A percentile compares a stretch with the other conserved stretches of the same genome.
These are phyloP conservation scores for Nakaseomyces delphensis DNA, from an alignment of 1,139 yeast species.

Conservation along the genomic window DNA sequence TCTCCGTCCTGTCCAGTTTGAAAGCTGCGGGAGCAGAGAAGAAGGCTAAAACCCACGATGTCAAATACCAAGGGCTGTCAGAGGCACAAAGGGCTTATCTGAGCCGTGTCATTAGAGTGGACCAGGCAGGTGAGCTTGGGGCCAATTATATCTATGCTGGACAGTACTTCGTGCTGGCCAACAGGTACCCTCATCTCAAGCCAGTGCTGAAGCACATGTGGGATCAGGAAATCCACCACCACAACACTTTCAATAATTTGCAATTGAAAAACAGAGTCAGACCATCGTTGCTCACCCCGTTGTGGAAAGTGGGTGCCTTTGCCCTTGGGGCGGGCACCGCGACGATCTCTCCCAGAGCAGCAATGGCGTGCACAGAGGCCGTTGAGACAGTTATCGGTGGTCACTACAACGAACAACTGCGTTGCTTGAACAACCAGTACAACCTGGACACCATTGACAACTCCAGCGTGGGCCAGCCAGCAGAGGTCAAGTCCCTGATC, in stretches of 20 bases:
- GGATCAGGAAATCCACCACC: slow-evolving; percentile 94
- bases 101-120: slow-evolving; percentile 76
- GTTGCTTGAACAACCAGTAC: slow-evolving; percentile 61
- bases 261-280: slow-evolving; percentile 76
- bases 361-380: slow-evolving; percentile 99
- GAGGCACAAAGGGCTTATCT: slow-evolving; percentile 62
- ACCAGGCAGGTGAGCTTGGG: slow-evolving; percentile 98
- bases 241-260: slow-evolving; percentile 67
- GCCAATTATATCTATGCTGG: slow-evolving; percentile 92
- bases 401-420: slow-evolving; percentile 83
- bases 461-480: slow-evolving; percentile 34
- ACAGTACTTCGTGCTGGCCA: slow-evolving; percentile 69
- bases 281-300: slow-evolving; percentile 82
- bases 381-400: slow-evolving; percentile 97
- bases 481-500: slow-evolving; percentile 54
- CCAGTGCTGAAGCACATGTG: slow-evolving; percentile 88
- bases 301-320: slow-evolving; percentile 89
- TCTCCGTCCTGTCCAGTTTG: slow-evolving; percentile 14
- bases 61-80: slow-evolving; percentile 33
- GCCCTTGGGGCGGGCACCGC: slow-evolving; percentile 86
- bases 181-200: slow-evolving; percentile 59
- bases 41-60: slow-evolving; percentile 9
- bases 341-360: slow-evolving; percentile 82
- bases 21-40: slow-evolving; percentile 8
- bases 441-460: slow-evolving; percentile 39